A percentile compares a stretch with the other conserved stretches of the same genome.
These are phyloP conservation scores for Excoecaria cochinchinensis DNA, from an alignment of 345 rosid species.

Conservation along the genomic window DNA sequence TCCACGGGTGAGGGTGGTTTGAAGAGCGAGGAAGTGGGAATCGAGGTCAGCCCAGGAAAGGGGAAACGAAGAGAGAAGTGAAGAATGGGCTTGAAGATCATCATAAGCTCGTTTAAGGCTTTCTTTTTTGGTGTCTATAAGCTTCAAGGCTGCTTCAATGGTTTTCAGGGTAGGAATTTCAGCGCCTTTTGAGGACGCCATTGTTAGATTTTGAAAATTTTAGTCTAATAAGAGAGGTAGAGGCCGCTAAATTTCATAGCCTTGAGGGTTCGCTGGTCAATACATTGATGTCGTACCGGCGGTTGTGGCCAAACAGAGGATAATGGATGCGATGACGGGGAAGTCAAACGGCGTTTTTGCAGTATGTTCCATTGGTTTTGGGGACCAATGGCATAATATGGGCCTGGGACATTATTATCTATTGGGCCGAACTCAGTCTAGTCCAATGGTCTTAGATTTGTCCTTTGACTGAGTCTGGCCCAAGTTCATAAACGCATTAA, in stretches of 20 bases:
- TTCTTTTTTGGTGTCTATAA: conserved; percentile 50
- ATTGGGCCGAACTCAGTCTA: too few relatives aligned
- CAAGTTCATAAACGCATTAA: too few relatives aligned
- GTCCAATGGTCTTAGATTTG: too few relatives aligned
- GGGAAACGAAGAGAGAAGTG: conserved; percentile 46
- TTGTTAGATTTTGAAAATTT: conserved; percentile 6
- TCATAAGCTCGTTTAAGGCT: conserved; percentile 61
- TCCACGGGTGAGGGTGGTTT: conserved; percentile 41
- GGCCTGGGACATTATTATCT: too few relatives aligned
- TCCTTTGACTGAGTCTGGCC: too few relatives aligned
- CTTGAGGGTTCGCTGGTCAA: neutral
- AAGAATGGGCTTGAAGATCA: conserved; percentile 52
- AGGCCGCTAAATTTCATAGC: neutral
- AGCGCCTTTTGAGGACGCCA: neutral
- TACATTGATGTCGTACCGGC: neutral
- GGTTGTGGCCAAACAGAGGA: neutral
- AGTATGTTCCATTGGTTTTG: too few relatives aligned
- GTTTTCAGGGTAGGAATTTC: conserved; percentile 25
- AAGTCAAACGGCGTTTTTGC: neutral
- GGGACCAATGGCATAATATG: too few relatives aligned
- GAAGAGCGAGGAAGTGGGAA: conserved; percentile 55
- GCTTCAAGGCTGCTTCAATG: conserved; percentile 54
- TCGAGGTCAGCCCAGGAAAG: conserved; percentile 74
- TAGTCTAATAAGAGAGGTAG: neutral
- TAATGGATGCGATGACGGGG: neutral